A percentile compares a stretch with the other conserved stretches of the same genome.
Conservation (phyloP, 202 grass and related monocot species). For the Eragrostis tef region DNA sequence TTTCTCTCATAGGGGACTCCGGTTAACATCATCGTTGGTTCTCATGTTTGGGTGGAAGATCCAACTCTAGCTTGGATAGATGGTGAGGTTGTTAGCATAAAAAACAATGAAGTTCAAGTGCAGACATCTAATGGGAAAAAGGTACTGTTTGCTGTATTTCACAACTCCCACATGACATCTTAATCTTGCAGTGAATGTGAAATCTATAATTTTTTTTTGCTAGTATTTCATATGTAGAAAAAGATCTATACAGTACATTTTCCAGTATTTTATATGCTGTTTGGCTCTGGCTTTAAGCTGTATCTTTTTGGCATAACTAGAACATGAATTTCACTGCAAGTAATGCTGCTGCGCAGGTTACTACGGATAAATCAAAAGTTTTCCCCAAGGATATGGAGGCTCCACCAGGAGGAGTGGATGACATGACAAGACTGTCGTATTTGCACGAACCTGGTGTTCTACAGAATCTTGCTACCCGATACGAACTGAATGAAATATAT, state of each 20-base stretch:
- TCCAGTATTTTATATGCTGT: conserved; percentile 38
- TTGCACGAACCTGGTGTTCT: conserved; percentile 99
- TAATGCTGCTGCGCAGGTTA: conserved; percentile 65
- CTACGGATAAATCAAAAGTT: conserved; percentile 81
- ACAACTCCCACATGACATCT: conserved; percentile 28
- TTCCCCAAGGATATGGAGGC: conserved; percentile 92
- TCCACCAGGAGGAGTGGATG: conserved; percentile 95
- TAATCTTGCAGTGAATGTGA: conserved; percentile 25
- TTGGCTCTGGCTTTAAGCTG: not conserved
- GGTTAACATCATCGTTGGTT: conserved; percentile 84
- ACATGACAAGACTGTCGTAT: conserved; percentile 99
- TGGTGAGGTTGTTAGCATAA: conserved; percentile 86
- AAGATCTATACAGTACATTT: conserved; percentile 5
- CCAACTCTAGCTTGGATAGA: conserved; percentile 83
- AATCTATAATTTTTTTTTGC: conserved; percentile 29
- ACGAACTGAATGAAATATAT: conserved; percentile 99
- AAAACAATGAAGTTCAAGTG: conserved; percentile 79
- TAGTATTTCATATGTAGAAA: conserved; percentile 41
- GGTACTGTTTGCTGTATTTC: conserved; percentile 47
- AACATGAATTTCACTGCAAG: conserved; percentile 31
- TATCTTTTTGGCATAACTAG: conserved; percentile 27
- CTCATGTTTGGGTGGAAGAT: conserved; percentile 93
- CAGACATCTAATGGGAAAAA: conserved; percentile 79
- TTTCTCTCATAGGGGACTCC: conserved; percentile 61
- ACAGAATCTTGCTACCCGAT: conserved; percentile 92